Percentiles rank a stretch among this genome's conserved stretches.
Conservation (phyloP, 306 rosid genomes). For the Leucaena leucocephala region DNA sequence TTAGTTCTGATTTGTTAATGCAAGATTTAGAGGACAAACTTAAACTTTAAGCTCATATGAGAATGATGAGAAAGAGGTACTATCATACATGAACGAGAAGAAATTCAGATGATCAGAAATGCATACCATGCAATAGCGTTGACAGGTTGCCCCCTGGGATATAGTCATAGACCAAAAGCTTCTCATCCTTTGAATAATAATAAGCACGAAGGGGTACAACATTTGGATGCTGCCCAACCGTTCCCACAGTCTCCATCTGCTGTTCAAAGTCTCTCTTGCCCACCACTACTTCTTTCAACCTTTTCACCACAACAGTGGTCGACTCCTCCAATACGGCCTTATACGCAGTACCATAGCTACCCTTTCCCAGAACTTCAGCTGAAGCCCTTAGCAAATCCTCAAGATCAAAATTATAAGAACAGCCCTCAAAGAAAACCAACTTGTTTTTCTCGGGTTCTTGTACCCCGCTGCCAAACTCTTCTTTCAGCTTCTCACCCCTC, state of each 20-base stretch:
- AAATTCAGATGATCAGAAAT: conserved; percentile 27
- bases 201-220: conserved; percentile 82
- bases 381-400: conserved; percentile 88
- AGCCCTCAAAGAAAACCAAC: conserved; percentile 84
- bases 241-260: conserved; percentile 78
- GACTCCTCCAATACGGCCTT: conserved; percentile 85
- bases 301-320: conserved; percentile 82
- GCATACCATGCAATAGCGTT: conserved; percentile 72
- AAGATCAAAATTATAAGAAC: conserved; percentile 85
- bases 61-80: not conserved
- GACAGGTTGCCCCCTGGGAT: conserved; percentile 67
- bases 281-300: conserved; percentile 86
- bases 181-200: conserved; percentile 90
- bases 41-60: not conserved
- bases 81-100: not conserved
- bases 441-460: conserved; percentile 89
- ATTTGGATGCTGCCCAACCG: conserved; percentile 72
- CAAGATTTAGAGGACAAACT: not conserved
- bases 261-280: conserved; percentile 83
- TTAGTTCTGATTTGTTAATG: not conserved
- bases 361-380: conserved; percentile 88
- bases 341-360: conserved; percentile 86
- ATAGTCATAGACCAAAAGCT: conserved; percentile 77
- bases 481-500: conserved; percentile 83
- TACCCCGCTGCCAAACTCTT: conserved; percentile 89